Base-by-base conservation (phyloP, 2,329 filamentous ascomycete genomes). In the Xylariales sp. region DNA sequence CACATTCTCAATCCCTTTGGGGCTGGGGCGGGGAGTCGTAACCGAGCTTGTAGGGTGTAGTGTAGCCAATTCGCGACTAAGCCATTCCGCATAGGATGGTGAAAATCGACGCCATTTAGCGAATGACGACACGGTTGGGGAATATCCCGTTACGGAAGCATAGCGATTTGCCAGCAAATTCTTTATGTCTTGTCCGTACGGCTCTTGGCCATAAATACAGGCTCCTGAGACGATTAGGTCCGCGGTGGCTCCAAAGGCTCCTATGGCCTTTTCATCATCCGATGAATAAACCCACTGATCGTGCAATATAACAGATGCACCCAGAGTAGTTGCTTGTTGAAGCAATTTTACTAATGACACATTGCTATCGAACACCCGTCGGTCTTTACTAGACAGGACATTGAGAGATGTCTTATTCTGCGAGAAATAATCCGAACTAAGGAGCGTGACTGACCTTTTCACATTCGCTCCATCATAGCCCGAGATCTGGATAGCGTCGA, bases 361-460 rank as follows among this genome's bases (percentile, higher is more conserved):
- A 23, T 18, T 28, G 3, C 12, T 34, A 4, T 60, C 48, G 8
- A 28, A 53, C 6, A 69, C 49, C 12, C 60, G 59, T 45, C 30
- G 48, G 12, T 69, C 67, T 18, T 49, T 54, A 12, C 6, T 9
- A 10, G 64, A 62, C 1, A 69, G 28, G 23, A 64, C n/a, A 41
- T 69, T 64, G 36, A 69, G 43, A 23, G 63, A 55, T 9, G 16
- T 64, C 16, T 39, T 60, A 6, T 30, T 32, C 12, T 16, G 18
- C 7, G 36, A 9, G 36, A 69, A 59, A n/a, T 45, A 54, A 7
- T 67, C 64, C 36, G 62, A 30, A 30, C 55, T 67, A 3, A 64
- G 30, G 16, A 67, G 12, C 14, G 28, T 69, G 23, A 64, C 23
- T 9, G 60, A 49, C 28, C 60, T 63, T 49, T 57, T 43, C 18